Percentiles rank a stretch among this genome's conserved stretches.
Evolutionary conservation across 257 asterid genomes (phyloP).

Genomic region (Knoxia roxburghii): DNA sequence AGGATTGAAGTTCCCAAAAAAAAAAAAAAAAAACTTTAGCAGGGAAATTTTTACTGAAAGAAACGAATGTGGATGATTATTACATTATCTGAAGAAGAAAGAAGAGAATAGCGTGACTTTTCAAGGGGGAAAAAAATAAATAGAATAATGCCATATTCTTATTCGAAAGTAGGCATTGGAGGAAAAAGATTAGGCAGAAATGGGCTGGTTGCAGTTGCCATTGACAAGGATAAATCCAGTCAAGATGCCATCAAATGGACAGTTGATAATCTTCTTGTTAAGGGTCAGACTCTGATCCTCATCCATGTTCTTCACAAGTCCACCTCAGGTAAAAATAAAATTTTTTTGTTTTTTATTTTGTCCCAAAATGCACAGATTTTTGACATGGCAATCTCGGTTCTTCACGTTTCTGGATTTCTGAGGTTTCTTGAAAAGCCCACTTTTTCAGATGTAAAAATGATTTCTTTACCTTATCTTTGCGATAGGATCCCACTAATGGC

Average conservation of each 20-base stretch:
- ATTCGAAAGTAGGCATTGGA: slow-evolving; percentile 17
- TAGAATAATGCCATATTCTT: slow-evolving; percentile 54
- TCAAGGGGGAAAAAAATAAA: background rate
- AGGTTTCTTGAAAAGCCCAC: background rate
- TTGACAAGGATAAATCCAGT: slow-evolving; percentile 78
- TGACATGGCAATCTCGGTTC: background rate
- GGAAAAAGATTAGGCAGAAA: slow-evolving; percentile 34
- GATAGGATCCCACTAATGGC: too few species aligned
- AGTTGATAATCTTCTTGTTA: slow-evolving; percentile 49
- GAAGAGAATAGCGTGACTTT: too few species aligned
- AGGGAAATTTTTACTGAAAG: background rate
- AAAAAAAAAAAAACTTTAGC: background rate
- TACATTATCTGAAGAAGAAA: background rate
- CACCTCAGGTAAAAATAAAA: slow-evolving; percentile 27
- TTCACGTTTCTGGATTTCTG: background rate
- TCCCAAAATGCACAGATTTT: background rate
- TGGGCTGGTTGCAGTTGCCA: slow-evolving; percentile 76
- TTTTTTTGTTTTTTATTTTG: background rate
- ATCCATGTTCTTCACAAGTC: slow-evolving; percentile 61
- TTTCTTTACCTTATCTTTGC: too few species aligned
- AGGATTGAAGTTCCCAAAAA: too few species aligned
- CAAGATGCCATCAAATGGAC: slow-evolving; percentile 79
- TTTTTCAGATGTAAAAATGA: background rate
- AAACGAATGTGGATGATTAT: background rate
- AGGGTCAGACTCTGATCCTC: slow-evolving; percentile 70